These are phyloP conservation scores for Physcomitrellopsis africana DNA, from an alignment of 225 moss, liverwort and hornwort genomes.

Conservation along the genomic window DNA sequence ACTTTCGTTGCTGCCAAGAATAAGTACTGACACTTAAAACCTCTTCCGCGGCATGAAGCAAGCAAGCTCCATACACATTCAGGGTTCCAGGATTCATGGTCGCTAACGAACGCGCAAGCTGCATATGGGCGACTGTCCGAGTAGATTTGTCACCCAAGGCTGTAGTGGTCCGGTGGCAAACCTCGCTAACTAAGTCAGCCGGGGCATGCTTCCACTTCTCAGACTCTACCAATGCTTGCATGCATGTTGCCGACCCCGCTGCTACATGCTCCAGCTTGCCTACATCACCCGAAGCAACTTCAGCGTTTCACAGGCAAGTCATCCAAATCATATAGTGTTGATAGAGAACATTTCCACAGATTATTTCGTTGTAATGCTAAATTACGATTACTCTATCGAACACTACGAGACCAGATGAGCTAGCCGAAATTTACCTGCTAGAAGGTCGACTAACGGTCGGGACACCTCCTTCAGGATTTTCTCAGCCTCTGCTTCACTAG, in stretches of 20 bases:
- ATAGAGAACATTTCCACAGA: background rate
- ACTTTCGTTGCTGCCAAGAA: slow-evolving; percentile 80
- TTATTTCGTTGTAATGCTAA: background rate
- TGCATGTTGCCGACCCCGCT: slow-evolving; percentile 80
- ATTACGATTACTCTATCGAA: background rate
- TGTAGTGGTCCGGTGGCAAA: slow-evolving; percentile 66
- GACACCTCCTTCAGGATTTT: slow-evolving; percentile 68
- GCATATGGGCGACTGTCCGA: slow-evolving; percentile 80
- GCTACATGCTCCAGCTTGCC: slow-evolving; percentile 76
- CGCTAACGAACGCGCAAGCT: slow-evolving; percentile 73
- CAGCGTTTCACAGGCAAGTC: background rate
- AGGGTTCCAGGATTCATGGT: slow-evolving; percentile 56
- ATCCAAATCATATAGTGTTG: background rate
- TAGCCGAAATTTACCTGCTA: slow-evolving; percentile 44
- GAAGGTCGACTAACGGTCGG: slow-evolving; percentile 60
- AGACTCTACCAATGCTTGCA: slow-evolving; percentile 83
- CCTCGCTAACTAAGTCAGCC: slow-evolving; percentile 63
- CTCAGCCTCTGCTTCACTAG: slow-evolving; percentile 50
- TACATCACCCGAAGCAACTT: background rate
- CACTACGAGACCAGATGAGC: background rate
- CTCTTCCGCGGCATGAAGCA: slow-evolving; percentile 71
- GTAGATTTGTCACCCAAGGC: slow-evolving; percentile 77
- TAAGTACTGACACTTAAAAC: slow-evolving; percentile 45
- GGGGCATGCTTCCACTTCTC: slow-evolving; percentile 85
- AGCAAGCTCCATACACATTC: slow-evolving; percentile 60